phyloP scores from a whole-genome alignment of 2,329 filamentous ascomycete species.

The Simplicillium aogashimaense region DNA sequence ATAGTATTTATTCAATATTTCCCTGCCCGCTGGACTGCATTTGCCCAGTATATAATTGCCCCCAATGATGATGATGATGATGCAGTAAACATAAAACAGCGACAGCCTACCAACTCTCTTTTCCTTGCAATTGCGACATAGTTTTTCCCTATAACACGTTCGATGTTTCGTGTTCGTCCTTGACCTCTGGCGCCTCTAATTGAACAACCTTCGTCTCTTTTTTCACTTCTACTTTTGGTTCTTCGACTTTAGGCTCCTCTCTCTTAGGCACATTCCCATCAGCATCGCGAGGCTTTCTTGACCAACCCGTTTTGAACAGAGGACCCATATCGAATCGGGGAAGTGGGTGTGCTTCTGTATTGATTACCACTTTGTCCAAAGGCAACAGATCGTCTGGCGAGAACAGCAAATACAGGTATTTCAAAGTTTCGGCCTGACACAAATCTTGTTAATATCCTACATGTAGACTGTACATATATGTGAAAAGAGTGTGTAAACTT shows the following conservation, averaged over 20 bases:
- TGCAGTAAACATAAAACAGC: too few relatives aligned
- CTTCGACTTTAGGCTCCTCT: constrained; percentile 8
- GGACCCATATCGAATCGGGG: constrained; percentile 76
- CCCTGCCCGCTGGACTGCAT: too few relatives aligned
- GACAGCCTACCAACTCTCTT: too few relatives aligned
- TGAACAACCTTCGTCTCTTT: background rate
- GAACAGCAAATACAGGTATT: constrained; percentile 96
- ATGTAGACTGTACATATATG: constrained; percentile 4
- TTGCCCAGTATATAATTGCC: too few relatives aligned
- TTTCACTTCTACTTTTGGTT: constrained; percentile 4
- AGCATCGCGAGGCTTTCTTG: constrained; percentile 52
- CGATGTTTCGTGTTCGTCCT: too few relatives aligned
- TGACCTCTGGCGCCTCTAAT: too few relatives aligned
- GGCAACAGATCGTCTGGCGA: constrained; percentile 74
- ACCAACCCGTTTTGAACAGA: constrained; percentile 74
- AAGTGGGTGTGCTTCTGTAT: constrained; percentile 89
- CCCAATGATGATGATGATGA: too few relatives aligned
- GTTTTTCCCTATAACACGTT: too few relatives aligned
- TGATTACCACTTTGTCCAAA: constrained; percentile 80
- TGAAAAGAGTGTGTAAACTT: constrained; percentile 22
- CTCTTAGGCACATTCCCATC: constrained; percentile 25
- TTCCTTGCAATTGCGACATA: too few relatives aligned
- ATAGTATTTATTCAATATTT: too few relatives aligned
- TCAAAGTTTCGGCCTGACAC: constrained; percentile 81
- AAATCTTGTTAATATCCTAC: constrained; percentile 8